Percentiles rank a stretch among this genome's conserved stretches.
These are phyloP conservation scores for Monosporascus sp. DNA, from an alignment of 2,329 filamentous ascomycete species.

Conservation along the genomic window DNA sequence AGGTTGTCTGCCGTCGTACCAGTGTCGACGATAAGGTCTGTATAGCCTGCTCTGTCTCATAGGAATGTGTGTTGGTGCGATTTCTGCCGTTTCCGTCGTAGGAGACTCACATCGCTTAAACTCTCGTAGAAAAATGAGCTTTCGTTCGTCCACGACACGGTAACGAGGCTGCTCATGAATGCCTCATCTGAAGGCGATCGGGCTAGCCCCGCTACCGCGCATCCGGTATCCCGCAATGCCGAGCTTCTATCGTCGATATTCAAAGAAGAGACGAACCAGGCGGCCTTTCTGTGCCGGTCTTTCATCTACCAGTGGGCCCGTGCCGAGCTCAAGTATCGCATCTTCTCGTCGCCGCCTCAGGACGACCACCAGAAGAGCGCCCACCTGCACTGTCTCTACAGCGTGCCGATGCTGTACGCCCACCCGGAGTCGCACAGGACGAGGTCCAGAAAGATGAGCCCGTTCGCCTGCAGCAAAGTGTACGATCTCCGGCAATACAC, in stretches of 20 bases:
- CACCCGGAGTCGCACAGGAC: constrained; percentile 24
- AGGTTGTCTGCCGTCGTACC: constrained; percentile 33
- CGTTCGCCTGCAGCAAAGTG: constrained; percentile 61
- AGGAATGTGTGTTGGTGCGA: neutral
- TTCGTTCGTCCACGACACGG: constrained; percentile 40
- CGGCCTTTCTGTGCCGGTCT: constrained; percentile 59
- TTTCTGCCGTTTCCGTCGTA: no score
- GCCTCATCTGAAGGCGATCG: constrained; percentile 31
- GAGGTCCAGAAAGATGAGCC: constrained; percentile 38
- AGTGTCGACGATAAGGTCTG: constrained; percentile 34
- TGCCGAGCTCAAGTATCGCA: constrained; percentile 19
- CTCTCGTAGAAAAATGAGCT: constrained; percentile 35
- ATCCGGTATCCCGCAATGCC: constrained; percentile 42
- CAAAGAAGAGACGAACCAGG: constrained; percentile 42
- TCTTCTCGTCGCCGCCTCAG: constrained; percentile 27
- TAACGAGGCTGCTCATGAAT: constrained; percentile 40
- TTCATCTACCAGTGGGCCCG: constrained; percentile 56
- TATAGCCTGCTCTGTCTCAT: neutral
- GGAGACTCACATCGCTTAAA: neutral
- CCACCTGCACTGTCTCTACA: constrained; percentile 64
- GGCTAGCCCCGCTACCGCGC: constrained; percentile 27
- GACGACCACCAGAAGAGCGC: constrained; percentile 58
- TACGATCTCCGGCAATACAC: constrained; percentile 71
- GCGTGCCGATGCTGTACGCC: constrained; percentile 46
- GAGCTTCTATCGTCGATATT: constrained; percentile 40